Base-by-base conservation (phyloP, 2,329 filamentous ascomycete species). In the Colletotrichum chrysophilum region DNA sequence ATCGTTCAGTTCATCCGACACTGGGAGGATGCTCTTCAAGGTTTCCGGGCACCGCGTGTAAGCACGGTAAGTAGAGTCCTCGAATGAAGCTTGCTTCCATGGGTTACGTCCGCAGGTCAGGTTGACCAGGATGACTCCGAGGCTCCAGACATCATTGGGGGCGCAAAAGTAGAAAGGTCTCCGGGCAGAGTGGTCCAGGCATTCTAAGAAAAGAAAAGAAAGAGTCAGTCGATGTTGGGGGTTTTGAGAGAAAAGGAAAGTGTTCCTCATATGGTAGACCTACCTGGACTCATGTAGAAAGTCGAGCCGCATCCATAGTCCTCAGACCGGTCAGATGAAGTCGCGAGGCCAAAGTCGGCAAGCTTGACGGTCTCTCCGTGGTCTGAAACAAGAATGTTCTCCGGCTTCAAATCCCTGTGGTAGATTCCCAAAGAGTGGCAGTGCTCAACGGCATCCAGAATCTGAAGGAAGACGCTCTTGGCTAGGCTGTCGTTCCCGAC, bases 201-300 rank as follows among this genome's bases (percentile, higher is more conserved):
- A 99, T 91, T 99, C 97, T 98, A 78, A 43, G 77, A 77, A 75
- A 71, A 78, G 77, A 80, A 80, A 80, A 80, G 80, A 79, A 74
- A 76, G 60, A 78, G 81, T 83, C 77, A 82, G 79, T 81, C 77
- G 78, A 21, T 81, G 76, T 70, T 72, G 66, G 66, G 66, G 34
- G 32, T 24, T 13, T 26, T 13, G 43, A 75, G 66, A 18, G 55
- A 64, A 36, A 65, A 78, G 64, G 76, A 78, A 78, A 88, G 16
- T 43, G 16, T 43, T 70, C 75, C 75, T 30, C 28, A 58, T 9
- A 7, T 34, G 68, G 32, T n/a, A 58, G 14, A 75, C 91, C 85
- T 94, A 98, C 96, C 96, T 91, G 97, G 97, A 83, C 96, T 98
- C 97, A 98, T 99, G 88, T 99, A 99, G 82, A 98, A 98, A 16